Percentiles rank a stretch among this genome's conserved stretches.
Conservation (phyloP, 2,329 filamentous ascomycete genomes). For the Fusarium mexicanum region DNA sequence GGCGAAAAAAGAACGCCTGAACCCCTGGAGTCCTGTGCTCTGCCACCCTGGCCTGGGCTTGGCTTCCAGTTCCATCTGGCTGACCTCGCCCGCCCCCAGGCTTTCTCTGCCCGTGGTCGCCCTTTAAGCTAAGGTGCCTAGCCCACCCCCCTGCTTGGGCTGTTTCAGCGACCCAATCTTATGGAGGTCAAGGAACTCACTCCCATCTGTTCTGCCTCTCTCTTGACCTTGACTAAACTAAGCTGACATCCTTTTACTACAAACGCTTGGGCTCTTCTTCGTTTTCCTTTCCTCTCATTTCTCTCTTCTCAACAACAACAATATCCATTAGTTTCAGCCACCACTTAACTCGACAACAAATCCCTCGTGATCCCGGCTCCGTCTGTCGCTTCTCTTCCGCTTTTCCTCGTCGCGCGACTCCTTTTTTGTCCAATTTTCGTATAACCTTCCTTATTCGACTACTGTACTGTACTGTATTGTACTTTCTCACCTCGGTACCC, state of each 20-base stretch:
- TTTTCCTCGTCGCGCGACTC: conserved; percentile 23
- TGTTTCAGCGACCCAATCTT: conserved; percentile 30
- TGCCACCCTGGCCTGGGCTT: conserved; percentile 22
- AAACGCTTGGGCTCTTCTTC: conserved; percentile 26
- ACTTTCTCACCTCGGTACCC: neutral
- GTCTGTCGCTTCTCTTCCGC: conserved; percentile 29
- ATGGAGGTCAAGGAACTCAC: conserved; percentile 1
- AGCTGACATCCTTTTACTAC: conserved; percentile 32
- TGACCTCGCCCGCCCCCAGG: conserved; percentile 2
- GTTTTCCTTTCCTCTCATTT: conserved; percentile 30
- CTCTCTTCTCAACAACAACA: conserved; percentile 27
- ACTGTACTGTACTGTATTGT: neutral
- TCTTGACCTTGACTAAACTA: neutral
- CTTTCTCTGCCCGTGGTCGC: neutral
- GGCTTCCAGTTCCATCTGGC: neutral
- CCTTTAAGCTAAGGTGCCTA: neutral
- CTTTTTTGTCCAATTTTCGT: conserved; percentile 17
- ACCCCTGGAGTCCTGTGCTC: conserved; percentile 27
- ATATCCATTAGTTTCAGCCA: conserved; percentile 25
- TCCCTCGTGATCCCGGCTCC: conserved; percentile 20
- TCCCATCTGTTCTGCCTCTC: neutral
- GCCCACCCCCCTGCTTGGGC: conserved; percentile 13
- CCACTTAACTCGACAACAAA: conserved; percentile 12
- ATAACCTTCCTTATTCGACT: conserved; percentile 8
- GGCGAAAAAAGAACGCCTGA: conserved; percentile 22